Conservation (phyloP, 176 grass and related monocot genomes). For the Calamus simplicifolius region DNA sequence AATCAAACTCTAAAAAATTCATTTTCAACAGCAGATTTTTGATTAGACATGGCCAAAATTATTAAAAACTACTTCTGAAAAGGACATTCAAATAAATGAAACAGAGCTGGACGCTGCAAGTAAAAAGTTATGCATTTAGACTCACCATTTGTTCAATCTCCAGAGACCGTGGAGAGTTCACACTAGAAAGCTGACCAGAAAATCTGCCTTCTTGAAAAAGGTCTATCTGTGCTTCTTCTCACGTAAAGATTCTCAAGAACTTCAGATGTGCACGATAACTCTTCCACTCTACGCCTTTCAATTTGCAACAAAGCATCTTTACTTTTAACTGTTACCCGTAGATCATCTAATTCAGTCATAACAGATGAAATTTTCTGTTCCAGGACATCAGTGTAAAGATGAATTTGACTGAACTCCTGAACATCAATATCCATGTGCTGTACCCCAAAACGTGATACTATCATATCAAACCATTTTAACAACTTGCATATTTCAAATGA, state of each 20-base stretch:
- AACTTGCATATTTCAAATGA: constrained; percentile 49
- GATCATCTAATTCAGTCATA: constrained; percentile 54
- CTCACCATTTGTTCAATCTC: constrained; percentile 83
- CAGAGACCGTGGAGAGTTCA: constrained; percentile 46
- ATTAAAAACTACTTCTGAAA: no score
- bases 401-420: constrained; percentile 44
- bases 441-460: constrained; percentile 48
- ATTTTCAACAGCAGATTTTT: no score
- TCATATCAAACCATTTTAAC: constrained; percentile 69
- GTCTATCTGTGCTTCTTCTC: constrained; percentile 51
- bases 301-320: constrained; percentile 76
- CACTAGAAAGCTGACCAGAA: constrained; percentile 33
- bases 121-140: neutral
- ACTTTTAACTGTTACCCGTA: constrained; percentile 51
- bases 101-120: no score
- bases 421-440: constrained; percentile 32
- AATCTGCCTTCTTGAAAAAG: constrained; percentile 41
- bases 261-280: constrained; percentile 58
- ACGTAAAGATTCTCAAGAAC: constrained; percentile 55
- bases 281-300: constrained; percentile 66
- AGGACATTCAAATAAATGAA: no score
- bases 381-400: constrained; percentile 60
- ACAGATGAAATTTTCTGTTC: constrained; percentile 59
- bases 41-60: no score
- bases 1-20: no score